Evolutionary conservation across 768 basidiomycete genomes (phyloP).

Genomic region (Auriscalpium microsporum): DNA sequence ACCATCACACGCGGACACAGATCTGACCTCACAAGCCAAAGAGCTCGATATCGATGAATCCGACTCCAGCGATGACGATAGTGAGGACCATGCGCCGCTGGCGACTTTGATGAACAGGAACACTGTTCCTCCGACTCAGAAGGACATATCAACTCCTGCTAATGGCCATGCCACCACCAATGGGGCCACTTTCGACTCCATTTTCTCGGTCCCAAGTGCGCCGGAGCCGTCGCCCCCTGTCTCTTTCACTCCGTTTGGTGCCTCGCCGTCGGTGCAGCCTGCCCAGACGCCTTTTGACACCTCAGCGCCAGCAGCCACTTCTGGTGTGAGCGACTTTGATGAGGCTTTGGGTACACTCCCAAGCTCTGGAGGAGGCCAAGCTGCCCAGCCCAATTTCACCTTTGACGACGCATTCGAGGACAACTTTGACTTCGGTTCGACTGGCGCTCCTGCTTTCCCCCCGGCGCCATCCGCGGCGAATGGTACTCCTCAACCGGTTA

Average conservation of each 20-base stretch:
- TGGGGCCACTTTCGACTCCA: background rate
- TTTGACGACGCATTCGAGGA: constrained; percentile 63
- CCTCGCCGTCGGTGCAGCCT: constrained; percentile 5
- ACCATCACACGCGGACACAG: constrained; percentile 26
- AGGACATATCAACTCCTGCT: background rate
- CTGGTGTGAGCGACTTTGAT: constrained; percentile 56
- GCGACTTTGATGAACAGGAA: constrained; percentile 12
- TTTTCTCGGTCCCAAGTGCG: background rate
- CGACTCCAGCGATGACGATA: constrained; percentile 40
- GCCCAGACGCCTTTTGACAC: constrained; percentile 8
- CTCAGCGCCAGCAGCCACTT: constrained; percentile 9
- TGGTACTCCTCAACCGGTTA: background rate
- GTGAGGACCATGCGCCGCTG: constrained; percentile 21
- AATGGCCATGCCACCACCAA: background rate
- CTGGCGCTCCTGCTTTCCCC: constrained; percentile 8
- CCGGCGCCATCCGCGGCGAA: background rate
- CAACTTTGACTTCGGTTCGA: constrained; percentile 53
- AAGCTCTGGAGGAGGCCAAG: constrained; percentile 24
- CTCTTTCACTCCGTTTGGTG: constrained; percentile 2
- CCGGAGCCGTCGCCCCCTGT: background rate
- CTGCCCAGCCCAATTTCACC: constrained; percentile 36
- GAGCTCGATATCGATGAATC: constrained; percentile 52
- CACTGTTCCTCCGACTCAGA: background rate
- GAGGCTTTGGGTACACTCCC: constrained; percentile 60
- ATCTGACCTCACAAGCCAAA: constrained; percentile 43